These are phyloP conservation scores for Verticillium nubilum DNA, from an alignment of 2,329 filamentous ascomycete genomes.

Conservation along the genomic window DNA sequence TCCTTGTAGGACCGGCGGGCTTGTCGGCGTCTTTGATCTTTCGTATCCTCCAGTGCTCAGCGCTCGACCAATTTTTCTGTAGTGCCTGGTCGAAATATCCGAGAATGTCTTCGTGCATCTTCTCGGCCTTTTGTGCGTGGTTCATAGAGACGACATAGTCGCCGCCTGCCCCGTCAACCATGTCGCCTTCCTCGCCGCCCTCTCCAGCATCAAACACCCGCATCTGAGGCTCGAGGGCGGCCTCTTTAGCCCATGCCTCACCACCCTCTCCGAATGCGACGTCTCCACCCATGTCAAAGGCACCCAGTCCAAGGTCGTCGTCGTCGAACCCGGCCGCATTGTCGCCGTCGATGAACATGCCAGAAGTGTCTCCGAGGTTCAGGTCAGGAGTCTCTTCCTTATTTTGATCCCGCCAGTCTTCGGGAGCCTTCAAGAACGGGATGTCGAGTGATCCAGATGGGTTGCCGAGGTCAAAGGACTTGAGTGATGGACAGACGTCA, in stretches of 20 bases:
- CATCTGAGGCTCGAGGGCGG: conserved; percentile 79
- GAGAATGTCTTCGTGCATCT: conserved; percentile 87
- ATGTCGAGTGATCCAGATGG: conserved; percentile 81
- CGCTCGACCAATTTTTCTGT: conserved; percentile 95
- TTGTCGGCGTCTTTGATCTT: conserved; percentile 80
- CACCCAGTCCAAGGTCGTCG: conserved; percentile 55
- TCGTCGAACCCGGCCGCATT: conserved; percentile 78
- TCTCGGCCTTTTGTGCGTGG: conserved; percentile 58
- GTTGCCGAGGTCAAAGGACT: conserved; percentile 87
- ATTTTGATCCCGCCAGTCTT: conserved; percentile 75
- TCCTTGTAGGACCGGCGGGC: conserved; percentile 51
- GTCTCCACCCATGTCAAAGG: conserved; percentile 64
- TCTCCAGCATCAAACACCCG: conserved; percentile 64
- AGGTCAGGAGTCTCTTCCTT: conserved; percentile 43
- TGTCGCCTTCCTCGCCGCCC: conserved; percentile 48
- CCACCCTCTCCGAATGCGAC: conserved; percentile 92
- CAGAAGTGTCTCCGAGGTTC: conserved; percentile 61
- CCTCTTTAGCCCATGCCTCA: conserved; percentile 90
- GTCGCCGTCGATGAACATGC: conserved; percentile 81
- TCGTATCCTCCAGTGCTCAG: conserved; percentile 97
- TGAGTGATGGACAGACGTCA: conserved; percentile 91
- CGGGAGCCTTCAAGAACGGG: conserved; percentile 82
- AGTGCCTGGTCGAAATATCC: conserved; percentile 95
- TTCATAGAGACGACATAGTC: conserved; percentile 78
- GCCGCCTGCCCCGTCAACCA: conserved; percentile 61